Evolutionary conservation across 805 yeast species (phyloP).

Genomic region (Saturnispora silvae): DNA sequence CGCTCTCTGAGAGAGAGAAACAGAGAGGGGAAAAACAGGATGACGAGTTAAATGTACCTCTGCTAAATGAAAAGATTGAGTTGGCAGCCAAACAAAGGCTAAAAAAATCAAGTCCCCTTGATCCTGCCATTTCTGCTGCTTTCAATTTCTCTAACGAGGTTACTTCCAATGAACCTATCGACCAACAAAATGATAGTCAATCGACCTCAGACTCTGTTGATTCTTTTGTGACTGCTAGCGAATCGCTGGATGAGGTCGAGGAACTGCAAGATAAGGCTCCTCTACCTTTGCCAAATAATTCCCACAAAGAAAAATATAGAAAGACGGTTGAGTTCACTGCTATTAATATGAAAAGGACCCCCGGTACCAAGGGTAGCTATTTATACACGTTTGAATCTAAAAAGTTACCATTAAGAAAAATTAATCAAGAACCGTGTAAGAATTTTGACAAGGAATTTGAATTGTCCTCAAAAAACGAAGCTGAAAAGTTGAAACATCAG

Average conservation of each 20-base stretch:
- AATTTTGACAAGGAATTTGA: slow-evolving; percentile 1
- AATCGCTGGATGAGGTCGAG: not conserved
- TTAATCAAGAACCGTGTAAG: slow-evolving; percentile 7
- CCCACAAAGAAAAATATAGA: too few relatives aligned
- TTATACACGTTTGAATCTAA: slow-evolving; percentile 8
- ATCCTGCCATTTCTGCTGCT: too few relatives aligned
- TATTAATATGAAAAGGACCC: slow-evolving; percentile 5
- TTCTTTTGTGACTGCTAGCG: slow-evolving; percentile 19
- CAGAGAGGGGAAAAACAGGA: not conserved
- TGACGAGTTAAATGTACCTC: not conserved
- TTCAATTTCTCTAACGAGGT: too few relatives aligned
- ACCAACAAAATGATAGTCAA: not conserved
- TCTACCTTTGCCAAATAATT: too few relatives aligned
- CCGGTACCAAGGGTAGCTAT: slow-evolving; percentile 2
- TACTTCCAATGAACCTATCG: not conserved
- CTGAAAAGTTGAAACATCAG: not conserved
- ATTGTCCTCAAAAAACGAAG: not conserved
- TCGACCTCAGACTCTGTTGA: slow-evolving; percentile 7
- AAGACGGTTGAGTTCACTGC: slow-evolving; percentile 1
- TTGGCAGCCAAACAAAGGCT: not conserved
- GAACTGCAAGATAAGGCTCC: too few relatives aligned
- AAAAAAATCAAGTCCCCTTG: too few relatives aligned
- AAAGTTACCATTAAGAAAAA: slow-evolving; percentile 7
- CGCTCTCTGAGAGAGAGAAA: not conserved
- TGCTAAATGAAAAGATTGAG: slow-evolving; percentile 5